A percentile compares a stretch with the other conserved stretches of the same genome.
Conservation (phyloP, 179 eudicot genomes). For the Carnegiea gigantea region DNA sequence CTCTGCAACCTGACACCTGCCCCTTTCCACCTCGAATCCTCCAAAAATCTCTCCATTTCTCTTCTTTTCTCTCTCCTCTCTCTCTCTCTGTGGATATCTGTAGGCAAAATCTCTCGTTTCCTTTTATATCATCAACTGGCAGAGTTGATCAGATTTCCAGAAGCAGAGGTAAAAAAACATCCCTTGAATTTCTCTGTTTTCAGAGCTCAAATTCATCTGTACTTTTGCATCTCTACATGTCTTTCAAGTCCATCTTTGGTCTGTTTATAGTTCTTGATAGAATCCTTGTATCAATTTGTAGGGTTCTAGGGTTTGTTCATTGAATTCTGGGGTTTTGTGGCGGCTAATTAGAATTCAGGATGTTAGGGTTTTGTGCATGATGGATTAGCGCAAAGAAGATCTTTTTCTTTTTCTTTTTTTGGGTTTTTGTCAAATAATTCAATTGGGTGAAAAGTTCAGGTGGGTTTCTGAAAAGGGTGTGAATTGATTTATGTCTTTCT, state of each 20-base stretch:
- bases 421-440: background rate
- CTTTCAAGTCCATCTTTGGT: background rate
- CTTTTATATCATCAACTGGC: background rate
- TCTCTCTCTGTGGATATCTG: conserved; percentile 3
- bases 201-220: background rate
- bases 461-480: conserved; percentile 10
- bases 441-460: background rate
- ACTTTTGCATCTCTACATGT: conserved; percentile 9
- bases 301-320: conserved; percentile 18
- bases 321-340: conserved; percentile 14
- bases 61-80: background rate
- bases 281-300: conserved; percentile 19
- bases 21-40: conserved; percentile 11
- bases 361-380: conserved; percentile 2
- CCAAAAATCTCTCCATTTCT: conserved; percentile 8
- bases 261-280: conserved; percentile 10
- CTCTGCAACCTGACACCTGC: conserved; percentile 16
- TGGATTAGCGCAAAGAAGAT: background rate
- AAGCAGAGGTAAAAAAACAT: conserved; percentile 12
- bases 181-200: background rate
- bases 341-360: background rate
- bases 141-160: background rate
- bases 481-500: background rate
- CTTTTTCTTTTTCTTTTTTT: background rate
- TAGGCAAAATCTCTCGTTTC: background rate